A percentile compares a stretch with the other conserved stretches of the same genome.
phyloP scores from a whole-genome alignment of 495 filamentous ascomycete species.

The Aspergillus indologenus region DNA sequence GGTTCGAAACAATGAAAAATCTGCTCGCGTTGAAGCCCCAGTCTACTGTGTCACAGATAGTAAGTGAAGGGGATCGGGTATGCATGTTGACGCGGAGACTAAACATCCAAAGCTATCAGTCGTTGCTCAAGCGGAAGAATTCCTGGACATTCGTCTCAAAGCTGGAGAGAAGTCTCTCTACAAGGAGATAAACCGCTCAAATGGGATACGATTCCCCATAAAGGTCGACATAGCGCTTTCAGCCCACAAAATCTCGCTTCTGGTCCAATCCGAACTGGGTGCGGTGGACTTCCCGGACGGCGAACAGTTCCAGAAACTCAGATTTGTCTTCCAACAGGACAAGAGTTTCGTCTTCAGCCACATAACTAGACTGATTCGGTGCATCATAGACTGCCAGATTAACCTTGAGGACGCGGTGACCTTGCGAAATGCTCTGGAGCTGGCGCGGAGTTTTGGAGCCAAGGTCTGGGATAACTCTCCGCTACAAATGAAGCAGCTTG shows the following conservation, averaged over 20 bases:
- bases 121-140: constrained; percentile 72
- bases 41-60: constrained; percentile 66
- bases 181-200: constrained; percentile 75
- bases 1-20: constrained; percentile 84
- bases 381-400: constrained; percentile 81
- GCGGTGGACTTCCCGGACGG: constrained; percentile 66
- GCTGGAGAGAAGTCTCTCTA: constrained; percentile 71
- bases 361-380: constrained; percentile 71
- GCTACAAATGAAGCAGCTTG: constrained; percentile 82
- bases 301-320: constrained; percentile 59
- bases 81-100: constrained; percentile 18
- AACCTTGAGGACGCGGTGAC: constrained; percentile 62
- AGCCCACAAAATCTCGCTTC: constrained; percentile 82
- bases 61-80: constrained; percentile 40
- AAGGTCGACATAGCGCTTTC: constrained; percentile 69
- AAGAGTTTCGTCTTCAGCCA: constrained; percentile 69
- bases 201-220: constrained; percentile 71
- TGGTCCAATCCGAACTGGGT: constrained; percentile 80
- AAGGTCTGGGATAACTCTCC: constrained; percentile 84
- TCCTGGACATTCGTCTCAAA: constrained; percentile 72
- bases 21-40: constrained; percentile 61
- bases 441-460: constrained; percentile 73
- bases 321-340: constrained; percentile 64
- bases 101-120: constrained; percentile 55
- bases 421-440: constrained; percentile 68